Conservation (phyloP, 2,329 filamentous ascomycete species). For the Hypoxylon rubiginosum region DNA sequence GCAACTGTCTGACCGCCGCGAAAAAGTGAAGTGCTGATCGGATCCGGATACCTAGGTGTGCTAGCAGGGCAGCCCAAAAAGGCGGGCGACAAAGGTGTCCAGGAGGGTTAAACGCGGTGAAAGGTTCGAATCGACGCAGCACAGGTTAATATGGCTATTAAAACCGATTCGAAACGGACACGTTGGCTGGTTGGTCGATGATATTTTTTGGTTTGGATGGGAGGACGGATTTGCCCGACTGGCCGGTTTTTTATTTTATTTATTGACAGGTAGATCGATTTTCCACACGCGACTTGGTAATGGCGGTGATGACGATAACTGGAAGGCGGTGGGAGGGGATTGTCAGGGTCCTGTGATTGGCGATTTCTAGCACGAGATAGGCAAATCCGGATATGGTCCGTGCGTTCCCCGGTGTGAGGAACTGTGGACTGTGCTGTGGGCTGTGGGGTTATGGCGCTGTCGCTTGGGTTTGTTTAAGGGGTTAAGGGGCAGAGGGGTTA, state of each 20-base stretch:
- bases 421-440: background rate
- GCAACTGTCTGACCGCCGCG: conserved; percentile 1
- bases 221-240: conserved; percentile 1
- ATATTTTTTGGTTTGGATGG: background rate
- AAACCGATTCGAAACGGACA: conserved; percentile 4
- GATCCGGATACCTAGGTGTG: conserved; percentile 11
- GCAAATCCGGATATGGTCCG: conserved; percentile 1
- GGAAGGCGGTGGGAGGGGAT: conserved; percentile 16
- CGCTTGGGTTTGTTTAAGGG: background rate
- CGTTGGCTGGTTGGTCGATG: conserved; percentile 11
- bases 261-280: conserved; percentile 31
- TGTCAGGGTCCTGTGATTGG: conserved; percentile 11
- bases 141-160: background rate
- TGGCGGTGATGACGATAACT: conserved; percentile 42
- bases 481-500: too few relatives aligned
- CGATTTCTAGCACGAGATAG: background rate
- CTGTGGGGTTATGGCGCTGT: too few relatives aligned
- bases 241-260: conserved; percentile 30
- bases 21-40: conserved; percentile 7
- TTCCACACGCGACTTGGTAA: conserved; percentile 38
- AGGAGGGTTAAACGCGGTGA: too few relatives aligned
- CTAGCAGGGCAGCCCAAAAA: conserved; percentile 4
- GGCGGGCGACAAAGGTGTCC: conserved; percentile 10
- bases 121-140: background rate
- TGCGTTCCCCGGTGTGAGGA: conserved; percentile 2